Percentiles rank a stretch among this genome's conserved stretches.
phyloP scores from a whole-genome alignment of 1,284 basidiomycete genomes.

The Earliella scabrosa region DNA sequence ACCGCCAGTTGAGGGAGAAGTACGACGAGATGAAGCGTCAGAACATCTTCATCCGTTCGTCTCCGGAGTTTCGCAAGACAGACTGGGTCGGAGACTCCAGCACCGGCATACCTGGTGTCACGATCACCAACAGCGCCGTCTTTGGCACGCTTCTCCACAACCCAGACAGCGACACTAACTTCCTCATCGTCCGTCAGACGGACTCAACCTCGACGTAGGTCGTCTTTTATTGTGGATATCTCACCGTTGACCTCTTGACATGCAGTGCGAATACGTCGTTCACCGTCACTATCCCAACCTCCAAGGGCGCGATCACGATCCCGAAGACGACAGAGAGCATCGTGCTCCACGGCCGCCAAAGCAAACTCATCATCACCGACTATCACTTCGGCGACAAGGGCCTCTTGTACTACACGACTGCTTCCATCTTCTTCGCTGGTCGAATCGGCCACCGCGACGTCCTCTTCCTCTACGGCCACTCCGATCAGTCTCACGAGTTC shows the following conservation, averaged over 20 bases:
- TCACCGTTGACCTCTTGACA: not conserved
- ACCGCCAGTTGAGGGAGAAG: slow-evolving; percentile 69
- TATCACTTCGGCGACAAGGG: slow-evolving; percentile 64
- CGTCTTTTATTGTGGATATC: not conserved
- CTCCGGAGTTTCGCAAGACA: slow-evolving; percentile 78
- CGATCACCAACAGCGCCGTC: slow-evolving; percentile 50
- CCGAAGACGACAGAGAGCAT: slow-evolving; percentile 57
- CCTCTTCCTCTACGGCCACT: slow-evolving; percentile 68
- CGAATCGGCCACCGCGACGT: slow-evolving; percentile 69
- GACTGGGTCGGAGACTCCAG: slow-evolving; percentile 70
- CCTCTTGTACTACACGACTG: slow-evolving; percentile 65
- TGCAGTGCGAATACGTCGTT: slow-evolving; percentile 53
- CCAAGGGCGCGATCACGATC: slow-evolving; percentile 52
- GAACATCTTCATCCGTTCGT: slow-evolving; percentile 74
- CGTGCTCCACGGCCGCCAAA: slow-evolving; percentile 69
- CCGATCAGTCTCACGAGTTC: slow-evolving; percentile 61
- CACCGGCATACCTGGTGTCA: slow-evolving; percentile 47
- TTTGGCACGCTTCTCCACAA: slow-evolving; percentile 70
- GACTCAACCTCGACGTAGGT: slow-evolving; percentile 70
- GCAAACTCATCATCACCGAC: slow-evolving; percentile 71
- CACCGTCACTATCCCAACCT: slow-evolving; percentile 59
- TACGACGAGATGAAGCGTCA: slow-evolving; percentile 78
- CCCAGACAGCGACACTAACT: slow-evolving; percentile 64
- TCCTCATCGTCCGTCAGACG: slow-evolving; percentile 73
- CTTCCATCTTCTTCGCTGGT: slow-evolving; percentile 69